phyloP scores from a whole-genome alignment of 2,329 filamentous ascomycete species.

The Calonectria crousiana region DNA sequence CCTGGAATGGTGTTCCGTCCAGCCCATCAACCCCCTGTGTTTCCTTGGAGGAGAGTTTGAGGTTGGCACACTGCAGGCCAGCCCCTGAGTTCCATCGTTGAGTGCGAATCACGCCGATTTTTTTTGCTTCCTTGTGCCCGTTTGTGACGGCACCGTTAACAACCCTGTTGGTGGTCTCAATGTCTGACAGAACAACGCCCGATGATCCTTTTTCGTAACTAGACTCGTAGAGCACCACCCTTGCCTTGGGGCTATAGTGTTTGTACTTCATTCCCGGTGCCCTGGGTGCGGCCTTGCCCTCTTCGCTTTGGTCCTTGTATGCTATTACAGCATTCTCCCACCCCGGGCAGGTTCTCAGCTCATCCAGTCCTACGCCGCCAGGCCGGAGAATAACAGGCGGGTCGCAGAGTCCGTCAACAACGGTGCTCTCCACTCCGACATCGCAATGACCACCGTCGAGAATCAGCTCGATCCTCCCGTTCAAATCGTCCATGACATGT shows the following conservation, averaged over 20 bases:
- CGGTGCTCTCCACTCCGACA: conserved; percentile 96
- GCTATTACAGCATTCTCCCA: conserved; percentile 85
- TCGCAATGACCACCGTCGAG: conserved; percentile 88
- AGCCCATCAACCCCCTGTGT: conserved; percentile 41
- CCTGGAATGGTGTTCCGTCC: conserved; percentile 51
- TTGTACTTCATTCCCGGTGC: conserved; percentile 99
- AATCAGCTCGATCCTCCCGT: conserved; percentile 86
- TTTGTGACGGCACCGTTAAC: conserved; percentile 40
- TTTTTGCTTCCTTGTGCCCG: conserved; percentile 37
- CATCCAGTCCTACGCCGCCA: conserved; percentile 87
- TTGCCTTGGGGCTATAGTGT: conserved; percentile 93
- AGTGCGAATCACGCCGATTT: conserved; percentile 68
- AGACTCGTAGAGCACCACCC: conserved; percentile 84
- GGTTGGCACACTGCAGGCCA: conserved; percentile 51
- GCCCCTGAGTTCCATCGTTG: conserved; percentile 62
- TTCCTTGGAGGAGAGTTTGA: conserved; percentile 33
- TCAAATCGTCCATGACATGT: conserved; percentile 88
- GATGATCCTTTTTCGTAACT: conserved; percentile 49
- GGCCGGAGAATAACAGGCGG: conserved; percentile 88
- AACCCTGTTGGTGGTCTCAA: conserved; percentile 40
- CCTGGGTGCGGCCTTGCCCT: conserved; percentile 74
- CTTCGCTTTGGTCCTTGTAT: conserved; percentile 81
- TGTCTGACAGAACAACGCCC: conserved; percentile 53
- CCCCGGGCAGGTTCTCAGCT: conserved; percentile 78
- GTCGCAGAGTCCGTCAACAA: conserved; percentile 87